These are phyloP conservation scores for Secale cereale DNA, from an alignment of 176 grass and related monocot species.

Conservation along the genomic window DNA sequence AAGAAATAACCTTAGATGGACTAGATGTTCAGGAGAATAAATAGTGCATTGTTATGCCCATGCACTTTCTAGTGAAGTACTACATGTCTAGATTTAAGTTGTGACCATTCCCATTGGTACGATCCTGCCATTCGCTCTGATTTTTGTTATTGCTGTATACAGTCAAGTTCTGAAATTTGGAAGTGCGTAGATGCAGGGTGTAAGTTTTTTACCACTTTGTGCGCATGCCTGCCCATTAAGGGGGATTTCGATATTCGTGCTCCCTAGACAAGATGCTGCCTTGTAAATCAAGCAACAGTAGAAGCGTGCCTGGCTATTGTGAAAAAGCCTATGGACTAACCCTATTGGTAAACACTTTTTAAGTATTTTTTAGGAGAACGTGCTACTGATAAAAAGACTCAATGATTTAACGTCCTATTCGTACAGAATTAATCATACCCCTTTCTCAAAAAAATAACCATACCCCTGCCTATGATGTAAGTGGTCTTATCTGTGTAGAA, in stretches of 20 bases:
- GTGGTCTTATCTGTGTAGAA: neutral
- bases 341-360: constrained; percentile 23
- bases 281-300: constrained; percentile 34
- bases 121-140: neutral
- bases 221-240: constrained; percentile 24
- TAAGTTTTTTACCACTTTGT: constrained; percentile 12
- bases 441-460: neutral
- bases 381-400: neutral
- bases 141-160: constrained; percentile 24
- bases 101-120: neutral
- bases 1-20: neutral
- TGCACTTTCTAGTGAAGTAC: constrained; percentile 16
- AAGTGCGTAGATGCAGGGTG: constrained; percentile 16
- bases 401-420: neutral
- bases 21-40: neutral
- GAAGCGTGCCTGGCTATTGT: constrained; percentile 12
- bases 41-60: neutral
- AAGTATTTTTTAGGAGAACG: neutral
- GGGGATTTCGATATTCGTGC: constrained; percentile 17
- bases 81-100: neutral
- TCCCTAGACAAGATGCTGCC: constrained; percentile 21
- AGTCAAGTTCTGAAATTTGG: neutral
- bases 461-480: neutral
- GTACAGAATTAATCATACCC: neutral
- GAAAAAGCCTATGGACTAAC: no score